phyloP scores from a whole-genome alignment of 106 monocot genomes.

The Ottelia alismoides region DNA sequence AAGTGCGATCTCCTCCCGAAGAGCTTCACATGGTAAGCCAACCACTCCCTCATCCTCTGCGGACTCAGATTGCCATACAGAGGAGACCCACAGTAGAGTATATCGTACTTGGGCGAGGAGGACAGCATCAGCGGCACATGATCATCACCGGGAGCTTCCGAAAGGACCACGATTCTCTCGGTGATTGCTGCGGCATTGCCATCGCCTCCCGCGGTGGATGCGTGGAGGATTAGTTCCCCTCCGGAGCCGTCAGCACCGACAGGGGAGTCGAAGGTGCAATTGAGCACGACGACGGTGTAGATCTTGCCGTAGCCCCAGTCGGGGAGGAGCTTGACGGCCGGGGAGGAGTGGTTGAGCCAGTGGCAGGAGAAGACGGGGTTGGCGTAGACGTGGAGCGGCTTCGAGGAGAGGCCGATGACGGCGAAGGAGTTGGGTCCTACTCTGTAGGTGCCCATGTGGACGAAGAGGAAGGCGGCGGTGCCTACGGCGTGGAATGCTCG shows the following conservation, averaged over 20 bases:
- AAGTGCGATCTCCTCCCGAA: conserved; percentile 50
- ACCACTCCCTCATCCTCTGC: conserved; percentile 58
- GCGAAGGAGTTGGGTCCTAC: conserved; percentile 58
- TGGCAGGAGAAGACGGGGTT: conserved; percentile 50
- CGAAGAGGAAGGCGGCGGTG: conserved; percentile 59
- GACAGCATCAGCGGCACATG: conserved; percentile 4
- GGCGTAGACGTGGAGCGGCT: conserved; percentile 60
- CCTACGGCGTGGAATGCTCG: conserved; percentile 44
- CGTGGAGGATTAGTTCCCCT: conserved; percentile 35
- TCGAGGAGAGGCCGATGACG: conserved; percentile 61
- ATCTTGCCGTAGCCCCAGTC: conserved; percentile 84
- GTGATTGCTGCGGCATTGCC: not conserved
- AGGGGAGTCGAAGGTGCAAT: conserved; percentile 44
- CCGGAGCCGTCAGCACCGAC: conserved; percentile 36
- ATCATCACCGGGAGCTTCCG: conserved; percentile 34
- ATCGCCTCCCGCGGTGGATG: conserved; percentile 19
- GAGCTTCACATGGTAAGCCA: conserved; percentile 54
- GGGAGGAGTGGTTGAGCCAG: conserved; percentile 27
- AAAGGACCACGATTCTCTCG: conserved; percentile 34
- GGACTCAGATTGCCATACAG: conserved; percentile 60
- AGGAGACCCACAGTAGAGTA: conserved; percentile 69
- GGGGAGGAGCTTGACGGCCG: conserved; percentile 46
- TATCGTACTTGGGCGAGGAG: conserved; percentile 39
- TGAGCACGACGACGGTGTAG: conserved; percentile 77
- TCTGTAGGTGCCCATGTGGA: conserved; percentile 76